A percentile compares a stretch with the other conserved stretches of the same genome.
These are phyloP conservation scores for Leccinellum luteum DNA, from an alignment of 768 basidiomycete genomes.

Conservation along the genomic window DNA sequence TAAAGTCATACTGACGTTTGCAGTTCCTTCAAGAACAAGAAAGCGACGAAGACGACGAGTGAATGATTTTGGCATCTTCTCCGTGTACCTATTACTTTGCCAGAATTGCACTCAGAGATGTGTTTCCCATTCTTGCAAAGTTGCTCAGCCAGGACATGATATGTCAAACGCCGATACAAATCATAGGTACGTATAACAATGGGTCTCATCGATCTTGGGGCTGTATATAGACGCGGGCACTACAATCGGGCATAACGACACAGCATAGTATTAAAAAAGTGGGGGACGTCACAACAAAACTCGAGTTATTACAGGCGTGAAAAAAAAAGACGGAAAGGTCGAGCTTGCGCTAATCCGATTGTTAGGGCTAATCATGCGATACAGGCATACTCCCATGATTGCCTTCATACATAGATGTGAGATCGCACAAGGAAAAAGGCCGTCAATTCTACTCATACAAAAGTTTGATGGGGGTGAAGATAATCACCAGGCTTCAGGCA, in stretches of 20 bases:
- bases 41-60: conserved; percentile 59
- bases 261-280: neutral
- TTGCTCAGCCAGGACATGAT: neutral
- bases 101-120: conserved; percentile 15
- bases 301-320: neutral
- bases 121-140: conserved; percentile 6
- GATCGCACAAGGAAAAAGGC: conserved; percentile 16
- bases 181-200: conserved; percentile 5
- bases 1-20: conserved; percentile 39
- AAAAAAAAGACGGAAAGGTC: neutral
- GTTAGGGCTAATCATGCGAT: conserved; percentile 14
- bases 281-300: neutral
- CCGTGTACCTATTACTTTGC: conserved; percentile 17
- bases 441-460: conserved; percentile 26
- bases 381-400: conserved; percentile 12
- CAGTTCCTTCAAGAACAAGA: conserved; percentile 90
- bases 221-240: neutral
- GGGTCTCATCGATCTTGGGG: neutral
- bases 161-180: neutral
- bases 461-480: conserved; percentile 9
- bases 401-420: conserved; percentile 20
- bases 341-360: neutral
- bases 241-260: conserved; percentile 2
- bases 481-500: conserved; percentile 83
- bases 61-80: conserved; percentile 1